phyloP scores from a whole-genome alignment of 2,329 filamentous ascomycete species.

The Diaporthe velutina region DNA sequence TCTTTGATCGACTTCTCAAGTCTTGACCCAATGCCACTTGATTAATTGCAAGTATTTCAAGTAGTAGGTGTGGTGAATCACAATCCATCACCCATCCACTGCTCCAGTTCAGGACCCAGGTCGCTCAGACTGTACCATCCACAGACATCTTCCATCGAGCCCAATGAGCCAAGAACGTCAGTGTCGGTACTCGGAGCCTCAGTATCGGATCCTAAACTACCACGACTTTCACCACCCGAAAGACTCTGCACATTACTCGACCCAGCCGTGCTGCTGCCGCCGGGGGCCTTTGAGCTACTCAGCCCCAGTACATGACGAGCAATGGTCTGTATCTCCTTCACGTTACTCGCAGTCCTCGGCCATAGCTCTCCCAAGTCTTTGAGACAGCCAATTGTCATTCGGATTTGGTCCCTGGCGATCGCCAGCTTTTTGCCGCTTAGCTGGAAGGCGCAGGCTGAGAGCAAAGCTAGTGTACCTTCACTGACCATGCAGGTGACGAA shows the following conservation, averaged over 20 bases:
- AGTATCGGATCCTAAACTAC: not conserved
- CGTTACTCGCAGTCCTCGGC: conserved; percentile 7
- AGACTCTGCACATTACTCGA: not conserved
- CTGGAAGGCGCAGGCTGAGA: conserved; percentile 21
- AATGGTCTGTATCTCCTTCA: conserved; percentile 1
- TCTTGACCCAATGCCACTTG: no score
- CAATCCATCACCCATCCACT: not conserved
- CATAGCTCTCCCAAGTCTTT: not conserved
- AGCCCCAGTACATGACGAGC: conserved; percentile 8
- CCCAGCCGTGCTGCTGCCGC: no score
- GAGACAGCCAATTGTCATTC: conserved; percentile 6
- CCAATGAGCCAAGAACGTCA: not conserved
- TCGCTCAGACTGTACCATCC: conserved; percentile 19
- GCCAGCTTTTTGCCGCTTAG: not conserved
- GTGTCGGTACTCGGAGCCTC: not conserved
- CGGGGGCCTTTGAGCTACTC: no score
- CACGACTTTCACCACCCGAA: not conserved
- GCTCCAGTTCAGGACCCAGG: not conserved
- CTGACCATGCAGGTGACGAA: conserved; percentile 25
- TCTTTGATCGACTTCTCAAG: not conserved
- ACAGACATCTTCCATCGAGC: conserved; percentile 6
- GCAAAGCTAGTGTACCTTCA: conserved; percentile 14
- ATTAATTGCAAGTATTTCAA: not conserved
- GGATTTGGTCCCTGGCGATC: not conserved
- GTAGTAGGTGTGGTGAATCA: not conserved